Evolutionary conservation across 805 yeast genomes (phyloP).

Genomic region (Hemisphaericaspora nanyangensis): DNA sequence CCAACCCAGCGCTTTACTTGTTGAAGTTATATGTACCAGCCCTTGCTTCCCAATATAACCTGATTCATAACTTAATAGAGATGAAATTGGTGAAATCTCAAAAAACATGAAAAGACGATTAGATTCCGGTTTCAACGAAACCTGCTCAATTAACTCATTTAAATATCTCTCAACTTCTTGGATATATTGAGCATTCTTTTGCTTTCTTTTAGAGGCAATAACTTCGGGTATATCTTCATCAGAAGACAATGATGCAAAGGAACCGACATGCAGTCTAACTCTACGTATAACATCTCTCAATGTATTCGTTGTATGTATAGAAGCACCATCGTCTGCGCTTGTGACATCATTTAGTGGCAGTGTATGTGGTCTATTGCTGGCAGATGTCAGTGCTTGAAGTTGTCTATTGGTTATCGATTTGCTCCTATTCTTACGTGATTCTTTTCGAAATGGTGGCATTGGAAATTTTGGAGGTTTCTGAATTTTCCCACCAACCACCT

Average conservation of each 20-base stretch:
- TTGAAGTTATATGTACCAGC: constrained; percentile 68
- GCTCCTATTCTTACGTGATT: background rate
- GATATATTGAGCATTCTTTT: constrained; percentile 36
- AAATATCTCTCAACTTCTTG: constrained; percentile 63
- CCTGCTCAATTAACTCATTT: constrained; percentile 51
- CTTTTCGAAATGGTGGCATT: constrained; percentile 30
- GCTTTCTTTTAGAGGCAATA: constrained; percentile 14
- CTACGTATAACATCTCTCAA: background rate
- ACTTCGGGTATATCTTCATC: constrained; percentile 27
- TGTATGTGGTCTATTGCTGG: background rate
- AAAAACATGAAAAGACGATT: constrained; percentile 81
- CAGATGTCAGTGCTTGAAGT: background rate
- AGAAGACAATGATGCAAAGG: constrained; percentile 19
- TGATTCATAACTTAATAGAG: constrained; percentile 75
- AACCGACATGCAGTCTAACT: constrained; percentile 28
- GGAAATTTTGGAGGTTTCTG: constrained; percentile 45
- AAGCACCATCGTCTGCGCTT: background rate
- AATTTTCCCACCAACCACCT: constrained; percentile 28
- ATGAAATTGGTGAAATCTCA: constrained; percentile 85
- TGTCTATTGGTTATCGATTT: background rate
- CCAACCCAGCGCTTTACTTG: constrained; percentile 93
- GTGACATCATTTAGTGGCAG: background rate
- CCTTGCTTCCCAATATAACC: constrained; percentile 91
- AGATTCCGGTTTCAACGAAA: constrained; percentile 74
- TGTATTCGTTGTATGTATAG: background rate